Base-by-base conservation (phyloP, 1,284 basidiomycete species). In the Pseudozyma hubeiensis region DNA sequence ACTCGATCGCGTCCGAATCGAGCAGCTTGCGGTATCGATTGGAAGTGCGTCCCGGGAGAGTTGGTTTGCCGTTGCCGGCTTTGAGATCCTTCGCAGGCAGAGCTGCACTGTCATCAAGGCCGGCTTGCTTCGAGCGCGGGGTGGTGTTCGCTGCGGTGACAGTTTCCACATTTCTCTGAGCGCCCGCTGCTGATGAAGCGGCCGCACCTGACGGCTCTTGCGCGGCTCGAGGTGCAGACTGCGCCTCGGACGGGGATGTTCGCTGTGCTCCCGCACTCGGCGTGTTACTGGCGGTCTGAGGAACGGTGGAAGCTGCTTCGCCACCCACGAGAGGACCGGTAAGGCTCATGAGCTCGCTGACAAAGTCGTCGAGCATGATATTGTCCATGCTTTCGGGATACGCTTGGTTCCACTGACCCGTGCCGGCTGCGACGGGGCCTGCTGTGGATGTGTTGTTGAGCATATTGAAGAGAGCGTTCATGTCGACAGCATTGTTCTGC, bases 331-430 rank as follows among this genome's bases (percentile, higher is more conserved):
- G 57, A 31, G 73, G 74, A 7, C 59, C 68, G 2, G 70, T 75
- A 14, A 78, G 51, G 44, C 56, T 69, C 59, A 74, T 66, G 33
- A 78, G 70, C 43, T 76, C 76, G 45, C 58, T 69, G 50, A 78
- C 69, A 58, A 78, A 78, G 52, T 68, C 69, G 43, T 78, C 74
- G 48, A 78, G 65, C 74, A 75, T 75, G 51, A 75, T 50, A 43
- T 67, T 62, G 50, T 75, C 73, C 56, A 75, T 64, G 50, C 61
- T 73, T 44, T 50, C 64, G 24, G 57, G 19, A 29, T 74, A 65
- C 6, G 50, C 55, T 17, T 68, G 61, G 17, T 53, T 56, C 65
- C 62, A 72, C 40, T 67, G 69, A 0, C 35, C 14, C 2, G 53
- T 14, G 17, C 37, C 55, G 14, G 50, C 13, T 19, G 53, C 49